Conservation (phyloP, 2,329 filamentous ascomycete species). For the Hymenoscyphus fructigenus region DNA sequence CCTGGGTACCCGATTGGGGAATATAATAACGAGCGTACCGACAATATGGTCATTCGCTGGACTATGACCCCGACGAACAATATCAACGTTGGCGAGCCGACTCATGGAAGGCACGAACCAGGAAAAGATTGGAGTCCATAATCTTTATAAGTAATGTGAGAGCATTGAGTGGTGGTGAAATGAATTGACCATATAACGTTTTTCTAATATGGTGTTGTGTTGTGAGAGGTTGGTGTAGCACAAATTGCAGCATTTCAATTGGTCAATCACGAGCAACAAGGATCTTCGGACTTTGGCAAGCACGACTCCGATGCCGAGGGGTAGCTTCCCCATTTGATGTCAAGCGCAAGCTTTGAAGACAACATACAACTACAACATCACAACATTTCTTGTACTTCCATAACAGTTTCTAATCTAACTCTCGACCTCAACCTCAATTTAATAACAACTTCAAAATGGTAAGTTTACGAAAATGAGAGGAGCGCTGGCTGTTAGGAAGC, state of each 20-base stretch:
- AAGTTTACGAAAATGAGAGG: not conserved
- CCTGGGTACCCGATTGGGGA: not conserved
- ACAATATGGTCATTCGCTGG: not conserved
- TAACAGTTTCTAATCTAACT: not conserved
- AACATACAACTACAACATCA: not conserved
- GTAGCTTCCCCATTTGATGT: not conserved
- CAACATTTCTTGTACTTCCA: not conserved
- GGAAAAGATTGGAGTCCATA: not conserved
- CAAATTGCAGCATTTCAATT: not conserved
- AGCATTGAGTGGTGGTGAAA: no score
- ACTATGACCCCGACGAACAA: not conserved
- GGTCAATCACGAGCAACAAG: not conserved
- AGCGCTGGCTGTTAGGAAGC: not conserved
- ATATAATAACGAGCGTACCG: not conserved
- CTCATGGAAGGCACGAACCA: not conserved
- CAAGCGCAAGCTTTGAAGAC: not conserved
- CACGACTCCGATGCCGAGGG: not conserved
- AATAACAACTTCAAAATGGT: slow-evolving; percentile 29
- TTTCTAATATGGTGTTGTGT: no score
- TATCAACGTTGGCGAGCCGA: not conserved
- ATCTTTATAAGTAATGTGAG: not conserved
- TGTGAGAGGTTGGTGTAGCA: not conserved
- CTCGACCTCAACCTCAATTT: not conserved
- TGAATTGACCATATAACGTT: no score
- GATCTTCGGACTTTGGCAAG: not conserved